Evolutionary conservation across 352 stramenopile species (phyloP).

Genomic region (Lagenidium sp.): DNA sequence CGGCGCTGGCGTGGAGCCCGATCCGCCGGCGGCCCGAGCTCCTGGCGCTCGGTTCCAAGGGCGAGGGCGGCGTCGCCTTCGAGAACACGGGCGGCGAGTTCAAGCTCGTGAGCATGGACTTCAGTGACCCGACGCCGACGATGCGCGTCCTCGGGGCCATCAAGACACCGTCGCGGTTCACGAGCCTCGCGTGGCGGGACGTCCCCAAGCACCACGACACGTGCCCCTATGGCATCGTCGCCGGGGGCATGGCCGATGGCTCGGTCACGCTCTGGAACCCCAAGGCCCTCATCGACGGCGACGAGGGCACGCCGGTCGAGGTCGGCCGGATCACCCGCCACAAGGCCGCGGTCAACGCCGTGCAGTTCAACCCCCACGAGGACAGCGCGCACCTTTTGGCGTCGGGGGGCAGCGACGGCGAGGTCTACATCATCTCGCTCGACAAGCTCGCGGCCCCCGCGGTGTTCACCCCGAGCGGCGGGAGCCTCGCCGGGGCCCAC

Average conservation of each 20-base stretch:
- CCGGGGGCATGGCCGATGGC: conserved; percentile 96
- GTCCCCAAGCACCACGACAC: conserved; percentile 66
- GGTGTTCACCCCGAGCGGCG: conserved; percentile 85
- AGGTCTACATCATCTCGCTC: conserved; percentile 94
- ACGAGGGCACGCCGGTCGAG: conserved; percentile 33
- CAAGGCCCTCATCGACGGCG: conserved; percentile 68
- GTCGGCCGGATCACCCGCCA: conserved; percentile 78
- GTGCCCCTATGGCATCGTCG: conserved; percentile 89
- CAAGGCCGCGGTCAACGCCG: conserved; percentile 87
- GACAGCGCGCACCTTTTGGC: conserved; percentile 90
- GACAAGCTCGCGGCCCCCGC: conserved; percentile 85
- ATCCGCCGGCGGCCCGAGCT: conserved; percentile 64
- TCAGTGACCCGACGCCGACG: conserved; percentile 55
- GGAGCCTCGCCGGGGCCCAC: conserved; percentile 38
- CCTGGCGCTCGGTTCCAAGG: conserved; percentile 88
- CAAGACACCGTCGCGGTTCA: conserved; percentile 91
- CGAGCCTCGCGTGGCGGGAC: conserved; percentile 90
- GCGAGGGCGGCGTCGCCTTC: conserved; percentile 93
- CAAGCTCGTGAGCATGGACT: conserved; percentile 93
- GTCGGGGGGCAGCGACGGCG: conserved; percentile 89
- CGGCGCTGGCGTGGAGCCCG: conserved; percentile 84
- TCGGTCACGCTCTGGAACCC: conserved; percentile 96
- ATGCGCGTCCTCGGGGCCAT: conserved; percentile 79
- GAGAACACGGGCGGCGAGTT: conserved; percentile 97
- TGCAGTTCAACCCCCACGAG: conserved; percentile 95